Conservation (phyloP, 2,329 filamentous ascomycete species). For the Aureobasidium sp. region DNA sequence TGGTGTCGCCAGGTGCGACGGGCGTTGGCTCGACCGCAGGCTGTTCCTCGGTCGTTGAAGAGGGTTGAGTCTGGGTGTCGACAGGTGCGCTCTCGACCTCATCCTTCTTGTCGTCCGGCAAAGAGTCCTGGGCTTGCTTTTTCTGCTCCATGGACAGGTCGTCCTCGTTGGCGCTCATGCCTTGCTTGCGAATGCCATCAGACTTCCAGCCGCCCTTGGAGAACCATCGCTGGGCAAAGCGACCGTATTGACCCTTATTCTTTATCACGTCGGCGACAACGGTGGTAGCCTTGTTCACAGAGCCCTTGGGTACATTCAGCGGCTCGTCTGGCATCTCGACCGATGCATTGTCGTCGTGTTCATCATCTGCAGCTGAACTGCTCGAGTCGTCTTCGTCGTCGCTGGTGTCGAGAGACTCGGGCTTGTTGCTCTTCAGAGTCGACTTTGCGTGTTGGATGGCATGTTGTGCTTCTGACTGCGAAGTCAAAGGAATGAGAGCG, state of each 20-base stretch:
- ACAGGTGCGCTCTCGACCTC: slow-evolving; percentile 33
- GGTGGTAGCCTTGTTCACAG: slow-evolving; percentile 43
- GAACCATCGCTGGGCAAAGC: slow-evolving; percentile 89
- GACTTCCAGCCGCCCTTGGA: slow-evolving; percentile 67
- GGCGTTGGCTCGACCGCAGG: background rate
- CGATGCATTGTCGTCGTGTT: slow-evolving; percentile 21
- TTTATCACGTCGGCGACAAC: slow-evolving; percentile 85
- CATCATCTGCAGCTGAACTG: slow-evolving; percentile 23
- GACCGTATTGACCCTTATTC: slow-evolving; percentile 72
- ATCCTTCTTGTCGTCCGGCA: slow-evolving; percentile 17
- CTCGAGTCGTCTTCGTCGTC: slow-evolving; percentile 20
- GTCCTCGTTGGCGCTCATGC: slow-evolving; percentile 46
- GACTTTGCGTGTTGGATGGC: slow-evolving; percentile 58
- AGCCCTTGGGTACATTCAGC: slow-evolving; percentile 22
- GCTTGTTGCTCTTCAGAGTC: slow-evolving; percentile 30
- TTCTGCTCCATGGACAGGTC: slow-evolving; percentile 26
- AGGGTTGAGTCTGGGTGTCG: background rate
- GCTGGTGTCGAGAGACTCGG: slow-evolving; percentile 23
- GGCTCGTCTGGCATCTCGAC: background rate
- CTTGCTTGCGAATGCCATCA: slow-evolving; percentile 61
- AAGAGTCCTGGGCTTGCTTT: slow-evolving; percentile 25
- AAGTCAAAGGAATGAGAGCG: slow-evolving; percentile 78
- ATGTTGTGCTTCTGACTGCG: slow-evolving; percentile 61
- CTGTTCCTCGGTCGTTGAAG: background rate
- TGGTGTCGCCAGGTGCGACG: background rate